These are phyloP conservation scores for Glycine soja DNA, from an alignment of 306 rosid species.

Conservation along the genomic window DNA sequence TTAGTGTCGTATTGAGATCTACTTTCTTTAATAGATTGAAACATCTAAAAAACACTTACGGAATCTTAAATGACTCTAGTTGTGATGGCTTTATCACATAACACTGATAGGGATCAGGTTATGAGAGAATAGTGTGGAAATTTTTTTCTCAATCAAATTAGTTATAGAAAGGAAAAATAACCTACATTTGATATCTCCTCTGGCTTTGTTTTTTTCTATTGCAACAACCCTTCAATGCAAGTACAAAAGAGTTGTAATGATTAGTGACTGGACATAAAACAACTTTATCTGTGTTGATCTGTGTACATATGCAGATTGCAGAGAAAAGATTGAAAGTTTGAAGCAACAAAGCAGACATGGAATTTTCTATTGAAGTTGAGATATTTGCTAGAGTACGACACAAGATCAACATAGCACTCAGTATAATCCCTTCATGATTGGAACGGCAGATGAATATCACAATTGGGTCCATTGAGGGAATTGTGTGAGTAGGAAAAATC, in stretches of 20 bases:
- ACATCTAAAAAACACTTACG: neutral
- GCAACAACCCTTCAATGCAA: neutral
- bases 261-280: slow-evolving; percentile 15
- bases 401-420: slow-evolving; percentile 93
- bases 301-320: slow-evolving; percentile 69
- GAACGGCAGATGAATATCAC: slow-evolving; percentile 87
- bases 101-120: slow-evolving; percentile 3
- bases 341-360: slow-evolving; percentile 96
- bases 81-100: slow-evolving; percentile 28
- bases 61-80: too few relatives aligned
- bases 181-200: neutral
- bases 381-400: slow-evolving; percentile 93
- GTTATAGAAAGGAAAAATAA: neutral
- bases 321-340: slow-evolving; percentile 94
- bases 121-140: neutral
- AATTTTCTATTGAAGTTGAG: slow-evolving; percentile 94
- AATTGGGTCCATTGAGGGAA: slow-evolving; percentile 93
- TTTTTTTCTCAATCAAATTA: neutral
- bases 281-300: slow-evolving; percentile 33
- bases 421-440: slow-evolving; percentile 86
- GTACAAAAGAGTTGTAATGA: neutral
- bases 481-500: too few relatives aligned
- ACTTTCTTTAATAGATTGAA: slow-evolving; percentile 23
- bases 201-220: slow-evolving; percentile 5
- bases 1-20: too few relatives aligned